Evolutionary conservation across 2,329 filamentous ascomycete genomes (phyloP), one percentile per base, ranked within the genome.

Genomic region (Rutstroemia sp.): DNA sequence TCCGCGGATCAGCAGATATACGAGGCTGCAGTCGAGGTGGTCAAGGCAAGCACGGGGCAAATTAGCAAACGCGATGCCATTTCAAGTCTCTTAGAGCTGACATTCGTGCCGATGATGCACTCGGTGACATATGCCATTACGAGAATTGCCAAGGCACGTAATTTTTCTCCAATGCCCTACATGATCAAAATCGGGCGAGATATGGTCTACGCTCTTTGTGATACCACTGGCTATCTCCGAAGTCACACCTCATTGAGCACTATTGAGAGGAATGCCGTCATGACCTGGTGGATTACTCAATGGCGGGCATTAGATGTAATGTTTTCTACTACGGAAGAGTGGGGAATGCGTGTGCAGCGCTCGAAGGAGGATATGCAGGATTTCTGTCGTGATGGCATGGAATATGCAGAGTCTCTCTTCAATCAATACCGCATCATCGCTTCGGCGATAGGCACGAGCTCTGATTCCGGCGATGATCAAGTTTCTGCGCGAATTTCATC

Each of bases 321-420:
- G 16, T 96, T 96, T 66, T 78, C 83, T 44, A 84, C 86, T 58
- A 95, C 92, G 3, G 91, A 96, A 68, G 75, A 76, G 10, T 99
- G 94, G 94, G 90, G 89, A 61, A 75, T 60, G 39, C 60, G 63
- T 48, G 73, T 88, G n/a, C 76, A 83, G 57, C 80, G 78, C 49
- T 73, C 56, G 72, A 77, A 56, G 70, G 53, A 61, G 19, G 77
- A 82, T 54, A 92, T 99, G 89, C 86, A 91, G 65, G 86, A 96
- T 57, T 96, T 97, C 66, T 96, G 92, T 68, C 86, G 94, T 62
- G 90, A 96, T 68, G 88, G 89, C 14, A 99, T 99, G 82, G 90
- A 97, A 65, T 88, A 96, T 67, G 92, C 92, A 0, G 89, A 95
- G 67, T 80, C 82, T 38, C 78, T 96, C 1, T 88, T 97, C 67